Evolutionary conservation across 768 basidiomycete genomes (phyloP), one percentile per base, ranked within the genome.

Genomic region (Mrakia frigida): DNA sequence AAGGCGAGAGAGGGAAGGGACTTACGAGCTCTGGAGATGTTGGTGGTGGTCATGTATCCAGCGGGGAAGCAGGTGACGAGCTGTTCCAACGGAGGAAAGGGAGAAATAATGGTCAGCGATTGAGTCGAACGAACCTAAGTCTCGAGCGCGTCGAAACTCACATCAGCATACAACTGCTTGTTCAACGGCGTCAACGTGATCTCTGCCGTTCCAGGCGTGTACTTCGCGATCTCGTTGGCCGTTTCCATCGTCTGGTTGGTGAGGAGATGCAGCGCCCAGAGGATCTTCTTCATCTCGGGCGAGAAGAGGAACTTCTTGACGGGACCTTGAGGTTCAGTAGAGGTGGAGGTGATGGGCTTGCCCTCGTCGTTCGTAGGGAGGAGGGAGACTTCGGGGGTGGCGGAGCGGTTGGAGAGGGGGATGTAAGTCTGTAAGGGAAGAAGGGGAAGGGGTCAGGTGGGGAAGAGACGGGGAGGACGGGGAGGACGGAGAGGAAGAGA

Each of bases 141-240:
- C 21, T 16, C 18, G 16, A 28, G 25, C 11, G 61, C 1, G 25
- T 16, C 7, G n/a, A 43, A 23, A 77, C 77, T 60, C 21, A 78
- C 77, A 50, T 78, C 73, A 6, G 73, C 65, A 43, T 78, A 78
- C 1, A 78, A 43, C 67, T 31, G 39, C 73, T 67, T 78, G 56
- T 70, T 73, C 39, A 39, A 35, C 25, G 33, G n/a, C 73, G 60
- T 43, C 7, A 78, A n/a, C 28, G n/a, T 13, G 39, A 33, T 18
- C 23, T 65, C 43, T 0, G 33, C 41, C 73, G 31, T 52, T 21
- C 46, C 67, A 37, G 60, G 25, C 65, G 70, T 52, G 13, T 37
- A 74, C 31, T 46, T 67, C 0, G 25, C n/a, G 23, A 41, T n/a
- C 23, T 78, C 77, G 61, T 78, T 78, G n/a, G 21, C 13, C 28